Base-by-base conservation (phyloP, 148 eudicot genomes). In the Rhododendron williamsianum region DNA sequence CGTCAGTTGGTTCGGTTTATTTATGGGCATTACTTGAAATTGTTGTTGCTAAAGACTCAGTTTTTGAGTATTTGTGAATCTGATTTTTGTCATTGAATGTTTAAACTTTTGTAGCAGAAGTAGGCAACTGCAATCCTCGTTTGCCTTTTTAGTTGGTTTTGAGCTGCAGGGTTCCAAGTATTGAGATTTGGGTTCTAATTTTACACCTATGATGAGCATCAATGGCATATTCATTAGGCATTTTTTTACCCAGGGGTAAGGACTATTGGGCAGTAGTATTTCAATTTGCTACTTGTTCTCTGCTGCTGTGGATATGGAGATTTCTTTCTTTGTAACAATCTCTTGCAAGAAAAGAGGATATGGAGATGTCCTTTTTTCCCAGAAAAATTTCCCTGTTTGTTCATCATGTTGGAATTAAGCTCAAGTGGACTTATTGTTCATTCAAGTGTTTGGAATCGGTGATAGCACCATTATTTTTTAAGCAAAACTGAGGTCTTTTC, bases 271-370 rank as follows among this genome's bases (percentile, higher is more conserved):
- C 38, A 13, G 48, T 48, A 1, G 9, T 33, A 81, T 48, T 81
- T 81, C 48, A 81, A 49, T 49, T 81, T 35, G 45, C 69, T 21
- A 54, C 83, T 56, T 81, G 83, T 51, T 80, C 82, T 80, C 43
- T 19, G 19, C n/a, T 30, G n/a, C 60, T 80, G 41, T 30, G 81
- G 51, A 78, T 23, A 7, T 79, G 81, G 19, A 11, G 56, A 78
- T 25, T 2, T 79, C 36, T 30, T 33, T 79, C 19, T 79, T 13
- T 79, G 19, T n/a, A 38, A n/a, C 27, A 65, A 65, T n/a, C 15
- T 23, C 33, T 54, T 33, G 41, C 19, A 8, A 56, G 3, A 36
- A 58, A 56, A 58, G 72, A 30, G 43, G 82, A 51, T 4, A 25
- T n/a, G 2, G 13, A 81, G 35, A 30, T 52, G 27, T 35, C n/a